Conservation (phyloP, 2,329 filamentous ascomycete species). For the Furcasterigmium sp. region DNA sequence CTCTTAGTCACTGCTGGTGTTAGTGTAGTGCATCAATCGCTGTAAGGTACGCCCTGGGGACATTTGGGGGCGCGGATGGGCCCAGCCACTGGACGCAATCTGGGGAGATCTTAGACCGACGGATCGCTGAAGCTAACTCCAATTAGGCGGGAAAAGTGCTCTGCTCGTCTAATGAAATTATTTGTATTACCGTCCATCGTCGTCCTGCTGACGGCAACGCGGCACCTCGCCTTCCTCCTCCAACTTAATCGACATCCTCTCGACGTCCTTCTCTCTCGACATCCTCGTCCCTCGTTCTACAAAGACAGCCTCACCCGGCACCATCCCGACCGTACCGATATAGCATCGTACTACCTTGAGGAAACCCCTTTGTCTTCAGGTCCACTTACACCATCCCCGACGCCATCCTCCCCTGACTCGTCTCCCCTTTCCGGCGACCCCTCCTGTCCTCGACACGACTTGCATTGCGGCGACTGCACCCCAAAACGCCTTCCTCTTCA, state of each 20-base stretch:
- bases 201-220: neutral
- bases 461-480: neutral
- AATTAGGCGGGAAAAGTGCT: neutral
- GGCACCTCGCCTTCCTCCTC: neutral
- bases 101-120: neutral
- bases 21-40: too few relatives aligned
- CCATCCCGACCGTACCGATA: neutral
- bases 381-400: neutral
- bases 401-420: neutral
- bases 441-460: neutral
- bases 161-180: conserved; percentile 4
- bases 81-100: neutral
- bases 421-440: neutral
- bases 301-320: neutral
- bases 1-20: too few relatives aligned
- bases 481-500: neutral
- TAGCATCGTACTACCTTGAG: neutral
- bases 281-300: too few relatives aligned
- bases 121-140: neutral
- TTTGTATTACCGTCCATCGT: conserved; percentile 1
- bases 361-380: conserved; percentile 1
- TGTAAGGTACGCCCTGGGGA: too few relatives aligned
- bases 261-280: neutral
- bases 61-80: too few relatives aligned
- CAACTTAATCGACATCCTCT: neutral